These are phyloP conservation scores for Phytopythium ostracodes DNA, from an alignment of 352 stramenopile genomes.

Conservation along the genomic window DNA sequence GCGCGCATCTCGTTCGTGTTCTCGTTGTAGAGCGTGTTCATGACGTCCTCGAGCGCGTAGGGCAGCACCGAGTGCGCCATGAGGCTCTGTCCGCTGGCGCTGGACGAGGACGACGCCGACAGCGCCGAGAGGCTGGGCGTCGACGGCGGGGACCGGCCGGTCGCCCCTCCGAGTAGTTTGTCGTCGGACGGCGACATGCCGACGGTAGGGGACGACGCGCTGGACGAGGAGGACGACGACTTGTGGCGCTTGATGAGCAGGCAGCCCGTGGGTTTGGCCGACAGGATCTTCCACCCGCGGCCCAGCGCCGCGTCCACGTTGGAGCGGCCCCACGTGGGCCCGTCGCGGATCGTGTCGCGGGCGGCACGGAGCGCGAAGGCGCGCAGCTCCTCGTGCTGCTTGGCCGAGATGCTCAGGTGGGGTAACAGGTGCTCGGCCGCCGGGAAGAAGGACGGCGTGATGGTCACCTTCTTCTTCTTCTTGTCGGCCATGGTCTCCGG, in stretches of 20 bases:
- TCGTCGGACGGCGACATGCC: neutral
- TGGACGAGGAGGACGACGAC: neutral
- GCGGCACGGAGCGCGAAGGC: constrained; percentile 48
- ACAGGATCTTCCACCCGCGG: constrained; percentile 52
- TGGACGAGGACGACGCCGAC: neutral
- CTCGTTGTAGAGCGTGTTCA: constrained; percentile 57
- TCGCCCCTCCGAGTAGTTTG: neutral
- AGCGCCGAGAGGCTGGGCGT: neutral
- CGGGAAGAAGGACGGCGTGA: constrained; percentile 48
- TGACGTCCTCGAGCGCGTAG: constrained; percentile 66
- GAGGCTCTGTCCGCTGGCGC: constrained; percentile 34
- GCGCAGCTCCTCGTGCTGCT: constrained; percentile 63
- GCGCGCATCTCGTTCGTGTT: constrained; percentile 47
- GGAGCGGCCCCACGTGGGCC: constrained; percentile 55
- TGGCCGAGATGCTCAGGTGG: constrained; percentile 36
- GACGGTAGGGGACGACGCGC: neutral
- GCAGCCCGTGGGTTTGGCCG: constrained; percentile 35
- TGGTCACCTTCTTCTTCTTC: constrained; percentile 27
- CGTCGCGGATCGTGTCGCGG: constrained; percentile 46
- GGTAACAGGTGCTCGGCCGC: constrained; percentile 46
- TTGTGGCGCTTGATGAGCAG: constrained; percentile 51
- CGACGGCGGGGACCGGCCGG: neutral
- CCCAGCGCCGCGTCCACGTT: constrained; percentile 44
- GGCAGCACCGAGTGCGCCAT: constrained; percentile 51
- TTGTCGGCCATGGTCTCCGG: constrained; percentile 9